Conservation (phyloP, 805 yeast genomes). For the Aciculoconidium aculeatum region DNA sequence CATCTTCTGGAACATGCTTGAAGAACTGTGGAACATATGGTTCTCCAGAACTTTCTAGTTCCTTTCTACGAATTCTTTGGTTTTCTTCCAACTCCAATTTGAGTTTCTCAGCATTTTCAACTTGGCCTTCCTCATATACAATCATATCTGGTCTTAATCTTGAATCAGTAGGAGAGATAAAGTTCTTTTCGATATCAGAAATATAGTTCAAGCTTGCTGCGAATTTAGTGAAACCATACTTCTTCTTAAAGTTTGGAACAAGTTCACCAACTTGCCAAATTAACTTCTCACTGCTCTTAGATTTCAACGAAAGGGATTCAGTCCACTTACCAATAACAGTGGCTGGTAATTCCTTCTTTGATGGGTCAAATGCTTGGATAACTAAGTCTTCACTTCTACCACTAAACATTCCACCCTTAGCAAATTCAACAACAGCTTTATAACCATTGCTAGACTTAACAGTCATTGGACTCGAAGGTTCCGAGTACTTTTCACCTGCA, state of each 20-base stretch:
- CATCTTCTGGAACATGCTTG: slow-evolving; percentile 34
- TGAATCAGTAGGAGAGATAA: slow-evolving; percentile 81
- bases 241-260: slow-evolving; percentile 49
- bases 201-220: slow-evolving; percentile 79
- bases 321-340: slow-evolving; percentile 83
- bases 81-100: slow-evolving; percentile 69
- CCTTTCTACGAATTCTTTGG: slow-evolving; percentile 73
- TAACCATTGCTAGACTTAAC: slow-evolving; percentile 65
- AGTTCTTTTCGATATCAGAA: slow-evolving; percentile 58
- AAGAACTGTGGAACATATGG: slow-evolving; percentile 61
- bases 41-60: slow-evolving; percentile 39
- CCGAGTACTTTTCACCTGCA: slow-evolving; percentile 93
- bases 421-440: slow-evolving; percentile 67
- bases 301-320: slow-evolving; percentile 44
- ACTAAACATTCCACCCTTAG: slow-evolving; percentile 79
- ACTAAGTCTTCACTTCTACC: slow-evolving; percentile 66
- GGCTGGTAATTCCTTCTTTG: slow-evolving; percentile 33
- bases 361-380: slow-evolving; percentile 37
- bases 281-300: slow-evolving; percentile 33
- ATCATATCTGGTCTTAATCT: slow-evolving; percentile 84
- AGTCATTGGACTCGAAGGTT: slow-evolving; percentile 68
- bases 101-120: slow-evolving; percentile 64
- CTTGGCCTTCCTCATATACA: slow-evolving; percentile 61
- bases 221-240: slow-evolving; percentile 83
- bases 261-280: slow-evolving; percentile 73